Percentiles rank a stretch among this genome's conserved stretches.
These are phyloP conservation scores for Larix sibirica DNA, from an alignment of 83 land plant genomes.

Conservation along the genomic window DNA sequence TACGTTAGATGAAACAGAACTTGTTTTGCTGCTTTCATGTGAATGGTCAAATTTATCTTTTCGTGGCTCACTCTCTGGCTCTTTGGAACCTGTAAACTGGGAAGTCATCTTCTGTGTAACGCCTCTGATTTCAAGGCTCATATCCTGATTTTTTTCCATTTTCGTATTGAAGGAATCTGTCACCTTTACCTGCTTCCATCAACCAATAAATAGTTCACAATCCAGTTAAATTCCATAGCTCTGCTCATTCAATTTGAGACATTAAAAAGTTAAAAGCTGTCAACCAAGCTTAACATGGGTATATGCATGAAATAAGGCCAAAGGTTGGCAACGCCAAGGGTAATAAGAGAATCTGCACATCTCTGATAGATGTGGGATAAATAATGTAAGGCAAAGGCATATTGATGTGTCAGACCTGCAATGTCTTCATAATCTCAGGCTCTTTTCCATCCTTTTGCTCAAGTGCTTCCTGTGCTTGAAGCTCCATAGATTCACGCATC, in stretches of 20 bases:
- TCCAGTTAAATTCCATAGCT: neutral
- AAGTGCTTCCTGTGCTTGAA: constrained; percentile 77
- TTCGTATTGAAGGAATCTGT: constrained; percentile 11
- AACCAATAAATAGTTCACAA: constrained; percentile 3
- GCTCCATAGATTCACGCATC: constrained; percentile 93
- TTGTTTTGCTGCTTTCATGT: neutral
- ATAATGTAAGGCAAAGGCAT: neutral
- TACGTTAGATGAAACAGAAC: neutral
- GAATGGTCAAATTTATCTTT: neutral
- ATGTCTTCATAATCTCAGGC: constrained; percentile 55
- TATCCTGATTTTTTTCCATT: neutral
- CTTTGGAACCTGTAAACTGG: neutral
- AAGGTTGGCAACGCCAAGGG: neutral
- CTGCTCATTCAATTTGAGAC: neutral
- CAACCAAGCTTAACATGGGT: constrained; percentile 3
- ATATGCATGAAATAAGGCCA: neutral
- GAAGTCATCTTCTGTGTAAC: neutral
- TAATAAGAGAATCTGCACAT: neutral
- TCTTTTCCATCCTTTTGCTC: constrained; percentile 59
- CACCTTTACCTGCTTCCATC: neutral
- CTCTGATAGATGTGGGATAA: neutral
- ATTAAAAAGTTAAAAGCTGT: neutral
- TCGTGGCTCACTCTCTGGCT: neutral
- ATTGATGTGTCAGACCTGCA: constrained; percentile 67
- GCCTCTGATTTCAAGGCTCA: neutral